Evolutionary conservation across 805 yeast species (phyloP), one percentile per base, ranked within the genome.

Genomic region (Clavispora carvajalis): DNA sequence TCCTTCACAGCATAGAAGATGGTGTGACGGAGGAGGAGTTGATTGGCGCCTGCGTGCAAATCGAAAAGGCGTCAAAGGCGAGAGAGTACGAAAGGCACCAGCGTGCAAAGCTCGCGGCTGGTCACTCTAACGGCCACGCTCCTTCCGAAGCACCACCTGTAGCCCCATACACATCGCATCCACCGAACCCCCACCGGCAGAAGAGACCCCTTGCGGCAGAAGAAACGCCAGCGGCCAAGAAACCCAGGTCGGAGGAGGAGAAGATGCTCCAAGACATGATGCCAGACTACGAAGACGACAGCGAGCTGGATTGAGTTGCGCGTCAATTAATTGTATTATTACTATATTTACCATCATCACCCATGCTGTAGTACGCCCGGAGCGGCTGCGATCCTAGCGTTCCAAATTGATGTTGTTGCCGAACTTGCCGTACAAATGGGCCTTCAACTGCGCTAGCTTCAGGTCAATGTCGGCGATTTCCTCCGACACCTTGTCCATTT

Each of bases 341-440:
- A 26, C 18, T 11, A 26, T 26, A 5, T 7, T 15, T 11, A 26
- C 11, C 13, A 11, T 24, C 13, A 10, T 24, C 13, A 11, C 12
- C 11, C n/a, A 13, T 24, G n/a, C 12, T 10, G n/a, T 24, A 11
- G 26, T 10, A 11, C 26, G 12, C 26, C n/a, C n/a, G n/a, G n/a
- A n/a, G n/a, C 11, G 10, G 26, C 26, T 11, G 26, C 17, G 29
- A 7, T 17, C 22, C 33, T 54, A 76, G 40, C 80, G 68, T 58
- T 91, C 99, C 36, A 91, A 67, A 58, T 90, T 90, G 57, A 91
- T 93, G 43, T 87, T 80, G 52, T 77, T 77, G 19, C 98, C 99
- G 57, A 91, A 93, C 60, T 85, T 88, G 13, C 86, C 87, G 55
- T 91, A 93, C 41, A 91, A 68, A n/a, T 70, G 72, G 24, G 76